Evolutionary conservation across 1,284 basidiomycete species (phyloP).

Genomic region (Sanghuangporus weigelae): DNA sequence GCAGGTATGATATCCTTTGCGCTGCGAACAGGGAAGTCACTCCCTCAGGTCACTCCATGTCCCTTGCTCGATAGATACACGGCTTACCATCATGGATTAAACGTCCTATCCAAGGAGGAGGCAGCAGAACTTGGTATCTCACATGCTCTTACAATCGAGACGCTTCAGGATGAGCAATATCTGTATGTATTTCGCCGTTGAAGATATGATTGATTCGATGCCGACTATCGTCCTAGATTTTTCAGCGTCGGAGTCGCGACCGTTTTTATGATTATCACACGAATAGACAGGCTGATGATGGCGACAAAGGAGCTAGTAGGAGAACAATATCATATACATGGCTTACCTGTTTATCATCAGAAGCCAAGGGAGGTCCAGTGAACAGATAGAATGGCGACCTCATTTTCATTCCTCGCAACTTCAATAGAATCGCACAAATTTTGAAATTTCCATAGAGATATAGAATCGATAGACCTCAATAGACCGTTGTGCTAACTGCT

Average conservation of each 20-base stretch:
- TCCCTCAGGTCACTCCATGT: slow-evolving; percentile 85
- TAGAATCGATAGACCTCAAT: too few relatives aligned
- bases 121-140: slow-evolving; percentile 19
- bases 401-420: too few relatives aligned
- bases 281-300: slow-evolving; percentile 69
- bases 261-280: slow-evolving; percentile 57
- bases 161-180: slow-evolving; percentile 23
- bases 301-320: slow-evolving; percentile 77
- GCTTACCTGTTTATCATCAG: slow-evolving; percentile 23
- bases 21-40: slow-evolving; percentile 66
- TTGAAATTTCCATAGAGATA: too few relatives aligned
- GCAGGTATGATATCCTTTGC: slow-evolving; percentile 65
- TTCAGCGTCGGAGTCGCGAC: slow-evolving; percentile 76
- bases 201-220: not conserved
- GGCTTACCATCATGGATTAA: slow-evolving; percentile 24
- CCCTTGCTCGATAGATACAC: slow-evolving; percentile 68
- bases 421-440: too few relatives aligned
- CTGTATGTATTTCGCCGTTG: slow-evolving; percentile 14
- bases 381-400: not conserved
- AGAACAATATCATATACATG: slow-evolving; percentile 74
- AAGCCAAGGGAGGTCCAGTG: not conserved
- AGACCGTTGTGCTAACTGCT: too few relatives aligned
- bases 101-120: slow-evolving; percentile 14
- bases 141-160: slow-evolving; percentile 19
- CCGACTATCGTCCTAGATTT: slow-evolving; percentile 36